phyloP scores from a whole-genome alignment of 1,284 basidiomycete genomes.

The Cutaneotrichosporon sp. region DNA sequence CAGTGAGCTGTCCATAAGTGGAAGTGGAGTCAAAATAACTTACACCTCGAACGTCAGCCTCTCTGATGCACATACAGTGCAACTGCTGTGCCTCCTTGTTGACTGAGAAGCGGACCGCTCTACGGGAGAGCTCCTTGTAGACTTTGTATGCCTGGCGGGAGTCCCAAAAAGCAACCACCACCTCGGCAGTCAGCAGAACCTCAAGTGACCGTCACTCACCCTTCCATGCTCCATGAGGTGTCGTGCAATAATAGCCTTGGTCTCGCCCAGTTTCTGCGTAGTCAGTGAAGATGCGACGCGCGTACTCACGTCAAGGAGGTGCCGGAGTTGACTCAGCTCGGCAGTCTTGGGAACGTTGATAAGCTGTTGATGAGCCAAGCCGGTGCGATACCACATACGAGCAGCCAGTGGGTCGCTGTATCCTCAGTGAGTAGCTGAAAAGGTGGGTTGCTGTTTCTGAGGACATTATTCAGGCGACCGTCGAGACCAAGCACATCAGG shows the following conservation, averaged over 20 bases:
- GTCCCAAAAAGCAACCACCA: slow-evolving; percentile 45
- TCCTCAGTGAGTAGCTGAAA: slow-evolving; percentile 14
- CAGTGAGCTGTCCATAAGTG: slow-evolving; percentile 22
- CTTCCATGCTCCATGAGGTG: slow-evolving; percentile 32
- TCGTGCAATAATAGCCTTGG: slow-evolving; percentile 38
- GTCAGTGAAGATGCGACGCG: background rate
- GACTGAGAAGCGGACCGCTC: slow-evolving; percentile 24
- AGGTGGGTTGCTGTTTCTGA: background rate
- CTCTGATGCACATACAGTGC: slow-evolving; percentile 23
- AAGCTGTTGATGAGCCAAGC: slow-evolving; percentile 24
- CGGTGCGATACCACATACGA: slow-evolving; percentile 26
- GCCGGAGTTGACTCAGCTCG: slow-evolving; percentile 24
- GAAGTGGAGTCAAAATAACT: slow-evolving; percentile 10
- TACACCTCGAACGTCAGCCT: slow-evolving; percentile 29
- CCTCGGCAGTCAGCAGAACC: slow-evolving; percentile 23
- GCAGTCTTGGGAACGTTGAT: slow-evolving; percentile 30
- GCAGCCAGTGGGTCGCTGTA: slow-evolving; percentile 30
- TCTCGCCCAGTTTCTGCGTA: slow-evolving; percentile 28
- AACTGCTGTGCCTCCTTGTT: slow-evolving; percentile 21
- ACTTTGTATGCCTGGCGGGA: slow-evolving; percentile 38
- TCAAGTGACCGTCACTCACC: slow-evolving; percentile 22
- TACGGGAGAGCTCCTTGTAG: slow-evolving; percentile 25
- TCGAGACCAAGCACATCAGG: slow-evolving; percentile 1
- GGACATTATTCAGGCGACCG: background rate
- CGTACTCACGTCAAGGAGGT: slow-evolving; percentile 30